Evolutionary conservation across 257 asterid genomes (phyloP).

Genomic region (Avicennia marina): DNA sequence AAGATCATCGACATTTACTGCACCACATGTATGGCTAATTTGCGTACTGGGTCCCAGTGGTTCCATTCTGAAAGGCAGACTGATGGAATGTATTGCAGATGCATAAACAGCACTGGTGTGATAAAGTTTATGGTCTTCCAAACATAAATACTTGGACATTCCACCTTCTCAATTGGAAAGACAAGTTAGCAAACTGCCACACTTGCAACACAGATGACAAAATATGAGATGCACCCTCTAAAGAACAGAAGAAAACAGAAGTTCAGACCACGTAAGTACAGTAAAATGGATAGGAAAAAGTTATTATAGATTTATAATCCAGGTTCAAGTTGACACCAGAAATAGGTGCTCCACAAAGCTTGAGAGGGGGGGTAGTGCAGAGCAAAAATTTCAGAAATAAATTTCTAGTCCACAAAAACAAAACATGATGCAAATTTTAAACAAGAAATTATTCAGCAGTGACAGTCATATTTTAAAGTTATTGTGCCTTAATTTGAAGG

Average conservation of each 20-base stretch:
- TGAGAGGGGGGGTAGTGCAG: too few species aligned
- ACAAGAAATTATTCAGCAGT: too few species aligned
- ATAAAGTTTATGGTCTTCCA: conserved; percentile 64
- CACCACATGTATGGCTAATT: conserved; percentile 49
- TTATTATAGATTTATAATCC: too few species aligned
- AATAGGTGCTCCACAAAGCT: too few species aligned
- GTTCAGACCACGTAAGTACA: too few species aligned
- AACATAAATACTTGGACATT: conserved; percentile 50
- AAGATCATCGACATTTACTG: conserved; percentile 51
- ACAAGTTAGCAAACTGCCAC: neutral
- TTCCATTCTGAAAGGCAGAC: conserved; percentile 85
- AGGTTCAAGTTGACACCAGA: too few species aligned
- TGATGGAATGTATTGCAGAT: conserved; percentile 78
- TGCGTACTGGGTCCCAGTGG: conserved; percentile 65
- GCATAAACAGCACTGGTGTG: conserved; percentile 94
- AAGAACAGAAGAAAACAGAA: neutral
- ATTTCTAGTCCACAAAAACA: too few species aligned
- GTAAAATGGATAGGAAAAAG: too few species aligned
- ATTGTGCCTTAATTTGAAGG: conserved; percentile 1
- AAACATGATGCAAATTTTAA: too few species aligned
- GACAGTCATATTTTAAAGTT: too few species aligned
- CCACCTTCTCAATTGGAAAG: conserved; percentile 42
- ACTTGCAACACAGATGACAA: neutral
- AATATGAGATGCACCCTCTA: neutral
- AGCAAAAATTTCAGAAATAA: too few species aligned